Base-by-base conservation (phyloP, 2,329 filamentous ascomycete genomes). In the Incumbomyces lentus region DNA sequence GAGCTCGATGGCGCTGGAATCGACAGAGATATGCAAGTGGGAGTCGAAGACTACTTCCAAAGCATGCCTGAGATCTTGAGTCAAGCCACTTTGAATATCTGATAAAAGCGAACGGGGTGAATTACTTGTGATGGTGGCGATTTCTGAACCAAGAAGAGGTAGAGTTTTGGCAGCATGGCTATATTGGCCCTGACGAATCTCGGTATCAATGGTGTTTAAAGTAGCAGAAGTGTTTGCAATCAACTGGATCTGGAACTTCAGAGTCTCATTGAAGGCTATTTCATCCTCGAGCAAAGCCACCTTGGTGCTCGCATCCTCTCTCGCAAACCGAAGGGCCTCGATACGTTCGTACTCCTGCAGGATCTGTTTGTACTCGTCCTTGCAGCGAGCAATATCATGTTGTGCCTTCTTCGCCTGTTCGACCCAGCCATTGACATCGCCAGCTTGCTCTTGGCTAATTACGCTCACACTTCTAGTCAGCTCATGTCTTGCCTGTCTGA, bases 361-460 rank as follows among this genome's bases (percentile, higher is more conserved):
- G 49, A 96, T 93, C 48, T 88, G 81, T 58, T 81, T 81, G 17
- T 90, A 88, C 31, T 88, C 81, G 13, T 78, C 75, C 58, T 86
- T 82, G 18, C 87, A 90, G 39, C 79, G 77, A 58, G 86, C 79
- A 54, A 95, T 90, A 60, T 95, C 90, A 51, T 82, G 77, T 62
- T 94, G 86, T 6, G 95, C 76, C 44, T 82, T 79, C 64, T 86
- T 86, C 40, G 89, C 87, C 63, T 92, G 86, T 43, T 74, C 69
- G 47, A 93, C 85, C 90, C 90, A 96, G 43, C 81, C 77, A 60
- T 87, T 84, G 42, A 95, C 83, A 58, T 93, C 84, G 33, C 81
- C 77, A 47, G 82, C 84, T 14, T 81, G 84, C 54, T 87, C 80
- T 59, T 80, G 77, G 64, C 89, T 93, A 51, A 92, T 78, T 17